Conservation (phyloP, 148 eudicot species). For the Rhododendron kiyosumense region DNA sequence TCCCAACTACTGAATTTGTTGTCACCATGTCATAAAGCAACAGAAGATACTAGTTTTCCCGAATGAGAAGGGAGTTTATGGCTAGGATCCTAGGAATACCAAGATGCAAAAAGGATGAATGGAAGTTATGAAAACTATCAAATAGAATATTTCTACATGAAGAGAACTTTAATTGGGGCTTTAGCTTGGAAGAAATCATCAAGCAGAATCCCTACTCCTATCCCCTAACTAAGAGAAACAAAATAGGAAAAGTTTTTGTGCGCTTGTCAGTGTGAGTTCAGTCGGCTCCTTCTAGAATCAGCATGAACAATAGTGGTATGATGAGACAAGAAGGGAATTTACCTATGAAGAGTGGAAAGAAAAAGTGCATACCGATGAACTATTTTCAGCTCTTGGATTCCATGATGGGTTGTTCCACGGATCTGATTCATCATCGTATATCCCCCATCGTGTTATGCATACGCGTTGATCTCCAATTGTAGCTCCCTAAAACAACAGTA, state of each 20-base stretch:
- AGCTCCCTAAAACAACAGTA: constrained; percentile 33
- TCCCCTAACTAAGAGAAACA: neutral
- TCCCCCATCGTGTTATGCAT: constrained; percentile 81
- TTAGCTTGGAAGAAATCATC: neutral
- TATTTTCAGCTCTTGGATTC: constrained; percentile 41
- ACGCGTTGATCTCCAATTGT: constrained; percentile 72
- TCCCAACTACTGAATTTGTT: neutral
- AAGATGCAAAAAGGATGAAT: neutral
- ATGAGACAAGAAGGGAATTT: neutral
- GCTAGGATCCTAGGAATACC: neutral
- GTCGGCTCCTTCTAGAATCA: neutral
- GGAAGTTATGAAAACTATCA: neutral
- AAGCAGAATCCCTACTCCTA: neutral
- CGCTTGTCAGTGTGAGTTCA: neutral
- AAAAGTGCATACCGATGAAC: constrained; percentile 34
- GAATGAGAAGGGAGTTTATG: neutral
- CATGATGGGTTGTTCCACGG: constrained; percentile 59
- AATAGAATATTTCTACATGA: neutral
- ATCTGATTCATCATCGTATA: constrained; percentile 53
- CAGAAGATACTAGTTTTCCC: neutral
- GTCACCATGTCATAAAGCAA: neutral
- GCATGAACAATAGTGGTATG: neutral
- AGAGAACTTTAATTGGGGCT: neutral
- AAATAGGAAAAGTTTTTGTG: neutral
- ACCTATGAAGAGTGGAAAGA: neutral